Conservation (phyloP, 768 basidiomycete species). For the Suillus fuscotomentosus region DNA sequence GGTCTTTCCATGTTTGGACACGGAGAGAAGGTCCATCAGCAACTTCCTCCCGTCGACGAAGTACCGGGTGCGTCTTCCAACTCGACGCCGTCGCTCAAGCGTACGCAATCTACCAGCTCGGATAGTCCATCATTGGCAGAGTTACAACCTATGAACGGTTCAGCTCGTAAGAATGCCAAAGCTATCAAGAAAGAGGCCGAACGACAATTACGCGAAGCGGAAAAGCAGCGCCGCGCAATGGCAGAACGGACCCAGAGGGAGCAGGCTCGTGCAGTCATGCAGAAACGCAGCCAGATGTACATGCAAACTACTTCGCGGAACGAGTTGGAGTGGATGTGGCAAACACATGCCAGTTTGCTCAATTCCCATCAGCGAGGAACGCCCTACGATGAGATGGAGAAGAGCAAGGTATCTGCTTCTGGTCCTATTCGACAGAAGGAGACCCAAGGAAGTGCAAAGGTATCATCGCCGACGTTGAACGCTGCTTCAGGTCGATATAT, state of each 20-base stretch:
- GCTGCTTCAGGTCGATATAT: slow-evolving; percentile 62
- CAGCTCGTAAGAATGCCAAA: slow-evolving; percentile 59
- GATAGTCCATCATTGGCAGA: slow-evolving; percentile 68
- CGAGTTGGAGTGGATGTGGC: slow-evolving; percentile 64
- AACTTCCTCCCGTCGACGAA: slow-evolving; percentile 74
- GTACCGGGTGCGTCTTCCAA: slow-evolving; percentile 42
- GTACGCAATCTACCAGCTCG: slow-evolving; percentile 74
- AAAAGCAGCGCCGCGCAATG: slow-evolving; percentile 78
- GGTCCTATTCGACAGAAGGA: slow-evolving; percentile 66
- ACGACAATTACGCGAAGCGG: slow-evolving; percentile 74
- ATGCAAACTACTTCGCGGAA: slow-evolving; percentile 49
- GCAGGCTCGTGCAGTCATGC: slow-evolving; percentile 89
- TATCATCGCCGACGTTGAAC: slow-evolving; percentile 49
- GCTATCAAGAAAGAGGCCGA: slow-evolving; percentile 81
- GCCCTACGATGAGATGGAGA: slow-evolving; percentile 27
- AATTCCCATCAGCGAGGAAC: slow-evolving; percentile 35
- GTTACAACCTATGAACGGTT: slow-evolving; percentile 41
- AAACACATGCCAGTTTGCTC: slow-evolving; percentile 40
- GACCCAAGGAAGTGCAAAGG: slow-evolving; percentile 36
- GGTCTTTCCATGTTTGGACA: slow-evolving; percentile 68
- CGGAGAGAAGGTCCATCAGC: slow-evolving; percentile 64
- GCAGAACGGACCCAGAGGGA: slow-evolving; percentile 76
- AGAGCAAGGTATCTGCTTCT: slow-evolving; percentile 55
- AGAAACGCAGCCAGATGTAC: slow-evolving; percentile 79
- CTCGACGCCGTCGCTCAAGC: slow-evolving; percentile 69